Evolutionary conservation across 495 filamentous ascomycete genomes (phyloP), one percentile per base, ranked within the genome.

Genomic region (Annulohypoxylon bovei): DNA sequence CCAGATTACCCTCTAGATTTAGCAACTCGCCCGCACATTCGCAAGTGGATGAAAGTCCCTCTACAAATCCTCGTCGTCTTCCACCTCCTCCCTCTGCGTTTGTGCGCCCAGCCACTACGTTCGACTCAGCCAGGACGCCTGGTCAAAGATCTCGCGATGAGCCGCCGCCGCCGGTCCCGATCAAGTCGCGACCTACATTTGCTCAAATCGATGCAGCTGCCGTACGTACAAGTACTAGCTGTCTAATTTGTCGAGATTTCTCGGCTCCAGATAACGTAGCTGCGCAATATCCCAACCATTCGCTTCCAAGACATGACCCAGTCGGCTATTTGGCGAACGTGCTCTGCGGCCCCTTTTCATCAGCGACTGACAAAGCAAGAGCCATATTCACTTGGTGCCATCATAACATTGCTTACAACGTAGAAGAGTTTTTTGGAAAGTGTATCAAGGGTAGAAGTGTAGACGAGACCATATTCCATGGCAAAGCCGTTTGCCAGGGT

Each of bases 311-410:
- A 1, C 79, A 84, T 1, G 89, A 94, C 75, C 75, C 80, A n/a
- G 77, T 85, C 11, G 84, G 80, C 14, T 90, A 90, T 83, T 87
- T 99, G 12, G 93, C 94, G 0, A 81, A 86, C 39, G 88, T 90
- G 56, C 86, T 98, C 23, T 95, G 92, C 52, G 77, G 83, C 6
- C 93, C 93, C 1, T 98, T 98, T 76, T 79, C 88, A 5, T 95
- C 92, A 1, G 69, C 78, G 0, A 97, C 94, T 2, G 95, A 98
- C 77, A 97, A 97, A 79, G 94, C 95, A 9, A 87, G 95, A 14
- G 91, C 85, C 7, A 91, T 99, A 63, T 99, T 99, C 78, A 92
- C 93, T 6, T 99, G 94, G 95, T 85, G 93, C 49, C 95, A 98
- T 78, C 90, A 99, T 78, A 98, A 98, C 73, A 88, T 99, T 65